A percentile compares a stretch with the other conserved stretches of the same genome.
These are phyloP conservation scores for Cicer pinnatifidum DNA, from an alignment of 306 rosid genomes.

Conservation along the genomic window DNA sequence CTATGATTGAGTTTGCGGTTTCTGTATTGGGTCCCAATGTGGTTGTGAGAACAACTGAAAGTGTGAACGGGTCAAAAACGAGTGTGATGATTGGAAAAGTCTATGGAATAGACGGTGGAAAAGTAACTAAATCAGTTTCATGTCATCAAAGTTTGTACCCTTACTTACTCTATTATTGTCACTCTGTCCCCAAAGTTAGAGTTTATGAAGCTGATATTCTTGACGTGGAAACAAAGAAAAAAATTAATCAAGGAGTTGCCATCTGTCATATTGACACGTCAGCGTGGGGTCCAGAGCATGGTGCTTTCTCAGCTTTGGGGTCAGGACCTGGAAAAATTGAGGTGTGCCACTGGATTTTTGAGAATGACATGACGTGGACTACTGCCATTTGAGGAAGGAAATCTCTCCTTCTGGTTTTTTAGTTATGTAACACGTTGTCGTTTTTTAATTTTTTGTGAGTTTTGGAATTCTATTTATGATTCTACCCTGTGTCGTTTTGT, in stretches of 20 bases:
- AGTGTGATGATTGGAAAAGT: slow-evolving; percentile 69
- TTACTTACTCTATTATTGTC: slow-evolving; percentile 82
- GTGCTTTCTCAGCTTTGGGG: slow-evolving; percentile 69
- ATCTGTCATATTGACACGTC: slow-evolving; percentile 88
- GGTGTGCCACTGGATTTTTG: slow-evolving; percentile 50
- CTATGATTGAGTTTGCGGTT: slow-evolving; percentile 71
- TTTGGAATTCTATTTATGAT: slow-evolving; percentile 30
- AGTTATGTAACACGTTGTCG: background rate
- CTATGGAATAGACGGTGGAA: slow-evolving; percentile 62
- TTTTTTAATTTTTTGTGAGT: background rate
- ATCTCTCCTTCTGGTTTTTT: slow-evolving; percentile 11
- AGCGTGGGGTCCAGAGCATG: slow-evolving; percentile 70
- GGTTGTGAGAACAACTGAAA: slow-evolving; percentile 53
- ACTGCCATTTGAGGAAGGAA: slow-evolving; percentile 36
- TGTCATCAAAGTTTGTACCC: slow-evolving; percentile 94
- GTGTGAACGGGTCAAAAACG: slow-evolving; percentile 57
- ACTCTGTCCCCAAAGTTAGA: slow-evolving; percentile 77
- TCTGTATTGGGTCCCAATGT: slow-evolving; percentile 58
- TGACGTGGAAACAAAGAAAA: slow-evolving; percentile 44
- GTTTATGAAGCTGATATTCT: slow-evolving; percentile 75
- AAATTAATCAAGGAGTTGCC: slow-evolving; percentile 62
- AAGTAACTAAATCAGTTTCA: slow-evolving; percentile 69
- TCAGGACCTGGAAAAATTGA: slow-evolving; percentile 48
- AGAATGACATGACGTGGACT: slow-evolving; percentile 86
- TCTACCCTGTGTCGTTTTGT: slow-evolving; percentile 24